Evolutionary conservation across 164 flowering plant genomes (phyloP).

Genomic region (Berberis thunbergii): DNA sequence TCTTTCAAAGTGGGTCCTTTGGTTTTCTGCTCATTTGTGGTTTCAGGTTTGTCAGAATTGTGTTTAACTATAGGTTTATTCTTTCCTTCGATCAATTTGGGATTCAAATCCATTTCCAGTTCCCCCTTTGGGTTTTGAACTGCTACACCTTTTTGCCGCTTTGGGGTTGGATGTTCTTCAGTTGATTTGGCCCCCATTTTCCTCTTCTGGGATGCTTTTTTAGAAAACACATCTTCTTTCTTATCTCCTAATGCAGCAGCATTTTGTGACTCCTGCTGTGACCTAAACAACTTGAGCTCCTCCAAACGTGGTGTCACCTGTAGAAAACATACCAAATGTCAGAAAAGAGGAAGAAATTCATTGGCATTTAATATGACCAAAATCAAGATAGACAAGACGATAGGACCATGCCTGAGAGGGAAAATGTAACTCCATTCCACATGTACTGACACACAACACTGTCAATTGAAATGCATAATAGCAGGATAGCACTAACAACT

Average conservation of each 20-base stretch:
- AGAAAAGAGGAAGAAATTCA: not conserved
- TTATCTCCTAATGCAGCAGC: constrained; percentile 22
- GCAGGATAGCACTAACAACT: no score
- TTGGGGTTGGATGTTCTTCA: constrained; percentile 46
- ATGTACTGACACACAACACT: no score
- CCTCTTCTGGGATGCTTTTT: constrained; percentile 54
- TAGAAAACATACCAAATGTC: not conserved
- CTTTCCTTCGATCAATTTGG: constrained; percentile 21
- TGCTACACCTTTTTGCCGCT: constrained; percentile 40
- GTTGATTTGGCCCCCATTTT: constrained; percentile 30
- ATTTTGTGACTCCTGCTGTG: constrained; percentile 55
- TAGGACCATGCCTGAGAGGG: no score
- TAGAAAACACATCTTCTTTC: constrained; percentile 23
- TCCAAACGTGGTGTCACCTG: constrained; percentile 84
- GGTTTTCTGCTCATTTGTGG: constrained; percentile 19
- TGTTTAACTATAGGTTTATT: constrained; percentile 11
- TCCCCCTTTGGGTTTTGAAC: constrained; percentile 18
- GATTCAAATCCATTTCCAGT: constrained; percentile 14
- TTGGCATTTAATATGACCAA: not conserved
- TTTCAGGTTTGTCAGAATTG: constrained; percentile 14
- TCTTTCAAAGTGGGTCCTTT: constrained; percentile 24
- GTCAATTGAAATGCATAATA: no score
- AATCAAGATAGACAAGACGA: no score
- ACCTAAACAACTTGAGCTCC: constrained; percentile 53
- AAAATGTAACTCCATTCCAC: no score